Conservation (phyloP, 106 monocot species). For the Dioscorea zingiberensis region DNA sequence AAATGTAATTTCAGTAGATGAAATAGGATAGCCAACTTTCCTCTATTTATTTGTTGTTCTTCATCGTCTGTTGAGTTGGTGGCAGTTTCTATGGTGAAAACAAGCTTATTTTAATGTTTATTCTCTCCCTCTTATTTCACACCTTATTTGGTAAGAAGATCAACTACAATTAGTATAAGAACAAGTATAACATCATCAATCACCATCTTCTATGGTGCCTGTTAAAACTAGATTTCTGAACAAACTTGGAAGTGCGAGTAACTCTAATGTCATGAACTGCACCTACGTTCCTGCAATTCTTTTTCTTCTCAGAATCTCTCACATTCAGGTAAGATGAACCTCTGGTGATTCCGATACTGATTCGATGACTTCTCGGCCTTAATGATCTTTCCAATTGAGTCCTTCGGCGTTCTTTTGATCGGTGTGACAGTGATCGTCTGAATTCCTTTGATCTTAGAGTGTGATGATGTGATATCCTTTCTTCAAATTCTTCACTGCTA, state of each 20-base stretch:
- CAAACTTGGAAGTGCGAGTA: constrained; percentile 73
- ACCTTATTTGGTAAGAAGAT: no score
- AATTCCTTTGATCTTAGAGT: constrained; percentile 10
- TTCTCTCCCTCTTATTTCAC: no score
- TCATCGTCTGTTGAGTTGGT: no score
- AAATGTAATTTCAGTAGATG: no score
- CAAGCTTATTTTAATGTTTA: no score
- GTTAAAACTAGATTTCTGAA: constrained; percentile 35
- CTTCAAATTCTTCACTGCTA: constrained; percentile 25
- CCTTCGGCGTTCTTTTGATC: constrained; percentile 47
- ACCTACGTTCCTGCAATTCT: constrained; percentile 9
- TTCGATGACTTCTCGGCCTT: constrained; percentile 55
- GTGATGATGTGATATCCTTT: no score
- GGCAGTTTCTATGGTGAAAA: no score
- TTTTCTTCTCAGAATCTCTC: neutral
- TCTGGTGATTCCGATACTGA: constrained; percentile 56
- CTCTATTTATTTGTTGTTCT: no score
- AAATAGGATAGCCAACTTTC: no score
- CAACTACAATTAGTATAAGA: no score
- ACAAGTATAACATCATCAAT: constrained; percentile 4
- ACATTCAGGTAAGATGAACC: constrained; percentile 27
- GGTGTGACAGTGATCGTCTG: constrained; percentile 24
- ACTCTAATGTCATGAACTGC: constrained; percentile 61
- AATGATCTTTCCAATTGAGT: constrained; percentile 51
- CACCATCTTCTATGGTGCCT: constrained; percentile 19